These are phyloP conservation scores for Nemophila menziesii DNA, from an alignment of 257 asterid genomes.

Conservation along the genomic window DNA sequence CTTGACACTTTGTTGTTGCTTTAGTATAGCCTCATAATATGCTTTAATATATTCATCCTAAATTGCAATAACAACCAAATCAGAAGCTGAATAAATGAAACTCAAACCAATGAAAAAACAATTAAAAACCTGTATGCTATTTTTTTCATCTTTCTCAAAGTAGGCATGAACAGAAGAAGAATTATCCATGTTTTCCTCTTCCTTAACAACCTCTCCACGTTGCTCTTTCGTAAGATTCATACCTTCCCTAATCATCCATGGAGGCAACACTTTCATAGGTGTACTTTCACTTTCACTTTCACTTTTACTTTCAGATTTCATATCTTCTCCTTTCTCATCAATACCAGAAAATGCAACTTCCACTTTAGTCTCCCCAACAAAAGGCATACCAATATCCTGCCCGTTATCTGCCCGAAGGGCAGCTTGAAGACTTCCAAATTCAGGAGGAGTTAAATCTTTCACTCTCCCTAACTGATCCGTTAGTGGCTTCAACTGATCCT, in stretches of 20 bases:
- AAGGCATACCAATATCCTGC: slow-evolving; percentile 74
- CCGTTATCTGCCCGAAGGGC: slow-evolving; percentile 50
- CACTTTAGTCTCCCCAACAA: slow-evolving; percentile 85
- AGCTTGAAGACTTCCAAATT: slow-evolving; percentile 77
- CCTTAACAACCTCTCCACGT: slow-evolving; percentile 67
- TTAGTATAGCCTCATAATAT: slow-evolving; percentile 66
- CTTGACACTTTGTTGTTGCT: slow-evolving; percentile 47
- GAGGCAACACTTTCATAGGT: slow-evolving; percentile 79
- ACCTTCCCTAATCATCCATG: slow-evolving; percentile 93
- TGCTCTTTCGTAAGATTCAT: slow-evolving; percentile 89
- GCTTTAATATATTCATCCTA: slow-evolving; percentile 84
- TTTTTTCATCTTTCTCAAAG: slow-evolving; percentile 36
- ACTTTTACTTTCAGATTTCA: slow-evolving; percentile 40
- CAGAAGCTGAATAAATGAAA: no score
- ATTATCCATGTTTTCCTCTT: slow-evolving; percentile 40
- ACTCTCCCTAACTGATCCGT: slow-evolving; percentile 72
- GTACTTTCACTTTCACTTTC: slow-evolving; percentile 28
- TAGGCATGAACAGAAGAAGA: slow-evolving; percentile 39
- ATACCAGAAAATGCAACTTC: slow-evolving; percentile 84
- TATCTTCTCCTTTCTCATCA: slow-evolving; percentile 61
- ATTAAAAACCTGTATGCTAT: slow-evolving; percentile 58
- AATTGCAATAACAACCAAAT: no score
- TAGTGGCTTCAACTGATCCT: slow-evolving; percentile 79
- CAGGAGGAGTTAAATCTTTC: slow-evolving; percentile 82
- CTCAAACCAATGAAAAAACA: neutral